These are phyloP conservation scores for Colletotrichum coccodes DNA, from an alignment of 2,329 filamentous ascomycete species.

Conservation along the genomic window DNA sequence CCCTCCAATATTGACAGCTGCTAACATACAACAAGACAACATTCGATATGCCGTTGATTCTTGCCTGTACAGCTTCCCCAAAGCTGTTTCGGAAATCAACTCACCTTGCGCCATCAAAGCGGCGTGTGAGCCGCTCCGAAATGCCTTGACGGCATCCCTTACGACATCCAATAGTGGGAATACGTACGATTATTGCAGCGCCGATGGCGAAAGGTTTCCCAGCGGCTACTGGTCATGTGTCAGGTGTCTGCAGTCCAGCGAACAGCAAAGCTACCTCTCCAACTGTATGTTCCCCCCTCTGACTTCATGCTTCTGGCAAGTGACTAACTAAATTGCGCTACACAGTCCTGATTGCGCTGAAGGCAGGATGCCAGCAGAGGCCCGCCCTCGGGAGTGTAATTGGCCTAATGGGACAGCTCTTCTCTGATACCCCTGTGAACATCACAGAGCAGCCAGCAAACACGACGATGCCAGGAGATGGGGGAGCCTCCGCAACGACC, in stretches of 20 bases:
- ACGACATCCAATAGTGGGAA: slow-evolving; percentile 38
- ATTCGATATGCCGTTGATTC: slow-evolving; percentile 58
- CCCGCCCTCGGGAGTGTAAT: slow-evolving; percentile 50
- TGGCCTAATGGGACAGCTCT: slow-evolving; percentile 54
- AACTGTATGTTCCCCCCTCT: slow-evolving; percentile 54
- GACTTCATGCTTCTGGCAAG: background rate
- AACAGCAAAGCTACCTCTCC: slow-evolving; percentile 53
- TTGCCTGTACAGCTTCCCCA: slow-evolving; percentile 54
- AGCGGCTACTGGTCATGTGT: slow-evolving; percentile 49
- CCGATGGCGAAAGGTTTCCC: slow-evolving; percentile 46
- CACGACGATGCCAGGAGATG: slow-evolving; percentile 36
- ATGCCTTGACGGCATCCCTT: slow-evolving; percentile 46
- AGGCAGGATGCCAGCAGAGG: slow-evolving; percentile 58
- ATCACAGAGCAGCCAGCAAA: slow-evolving; percentile 46
- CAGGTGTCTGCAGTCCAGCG: slow-evolving; percentile 53
- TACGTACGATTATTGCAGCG: slow-evolving; percentile 54
- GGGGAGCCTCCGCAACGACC: slow-evolving; percentile 39
- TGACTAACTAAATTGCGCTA: background rate
- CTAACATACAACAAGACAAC: too few relatives aligned
- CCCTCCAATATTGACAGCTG: too few relatives aligned
- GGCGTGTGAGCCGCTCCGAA: slow-evolving; percentile 53
- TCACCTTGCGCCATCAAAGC: slow-evolving; percentile 55
- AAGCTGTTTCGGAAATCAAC: slow-evolving; percentile 37
- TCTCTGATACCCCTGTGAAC: slow-evolving; percentile 48
- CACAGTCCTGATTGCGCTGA: slow-evolving; percentile 58